phyloP scores from a whole-genome alignment of 2,329 filamentous ascomycete species.

The Aureobasidium sp. region DNA sequence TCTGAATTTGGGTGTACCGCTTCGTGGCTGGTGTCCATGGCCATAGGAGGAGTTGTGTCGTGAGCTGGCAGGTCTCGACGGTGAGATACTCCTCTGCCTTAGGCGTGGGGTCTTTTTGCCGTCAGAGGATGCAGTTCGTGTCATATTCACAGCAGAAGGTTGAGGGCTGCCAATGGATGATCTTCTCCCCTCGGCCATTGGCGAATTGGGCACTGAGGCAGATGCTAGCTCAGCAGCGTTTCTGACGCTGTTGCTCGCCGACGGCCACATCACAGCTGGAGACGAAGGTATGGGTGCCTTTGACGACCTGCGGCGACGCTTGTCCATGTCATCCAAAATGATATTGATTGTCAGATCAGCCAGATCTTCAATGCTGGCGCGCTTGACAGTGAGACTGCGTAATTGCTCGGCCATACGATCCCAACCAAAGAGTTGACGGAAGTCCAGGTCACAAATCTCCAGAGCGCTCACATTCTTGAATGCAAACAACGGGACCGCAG shows the following conservation, averaged over 20 bases:
- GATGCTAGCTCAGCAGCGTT: constrained; percentile 59
- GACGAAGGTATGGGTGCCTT: constrained; percentile 66
- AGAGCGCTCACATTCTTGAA: constrained; percentile 96
- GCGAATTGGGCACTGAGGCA: constrained; percentile 61
- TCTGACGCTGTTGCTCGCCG: constrained; percentile 54
- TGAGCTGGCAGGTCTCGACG: constrained; percentile 66
- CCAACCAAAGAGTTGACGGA: constrained; percentile 96
- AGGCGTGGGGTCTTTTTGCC: constrained; percentile 30
- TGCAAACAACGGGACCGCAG: constrained; percentile 87
- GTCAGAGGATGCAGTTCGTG: constrained; percentile 52
- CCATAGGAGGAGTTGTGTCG: constrained; percentile 60
- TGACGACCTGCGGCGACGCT: constrained; percentile 76
- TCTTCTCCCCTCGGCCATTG: constrained; percentile 42
- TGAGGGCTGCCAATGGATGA: constrained; percentile 45
- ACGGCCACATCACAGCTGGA: constrained; percentile 63
- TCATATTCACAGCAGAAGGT: constrained; percentile 31
- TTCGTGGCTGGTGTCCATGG: constrained; percentile 59
- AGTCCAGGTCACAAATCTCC: constrained; percentile 92
- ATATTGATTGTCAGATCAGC: constrained; percentile 86
- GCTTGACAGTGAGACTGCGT: constrained; percentile 79
- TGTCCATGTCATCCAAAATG: constrained; percentile 93
- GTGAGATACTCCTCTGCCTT: constrained; percentile 70
- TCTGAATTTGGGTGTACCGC: constrained; percentile 64
- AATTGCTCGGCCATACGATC: constrained; percentile 88
- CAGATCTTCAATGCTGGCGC: constrained; percentile 81